phyloP scores from a whole-genome alignment of 768 basidiomycete genomes.

The Termitomyces sp. region DNA sequence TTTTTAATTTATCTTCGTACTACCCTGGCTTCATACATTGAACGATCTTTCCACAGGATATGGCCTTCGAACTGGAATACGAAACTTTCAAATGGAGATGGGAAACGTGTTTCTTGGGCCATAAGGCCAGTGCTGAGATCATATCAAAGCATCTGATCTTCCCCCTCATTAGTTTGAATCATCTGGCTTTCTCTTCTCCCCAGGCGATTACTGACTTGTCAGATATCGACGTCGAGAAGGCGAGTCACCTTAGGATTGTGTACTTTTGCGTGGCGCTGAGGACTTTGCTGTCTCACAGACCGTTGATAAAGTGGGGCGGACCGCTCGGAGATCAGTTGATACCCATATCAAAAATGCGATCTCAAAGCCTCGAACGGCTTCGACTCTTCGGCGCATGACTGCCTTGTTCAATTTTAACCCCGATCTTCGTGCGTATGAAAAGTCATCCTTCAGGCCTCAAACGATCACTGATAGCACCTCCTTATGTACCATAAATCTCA shows the following conservation, averaged over 20 bases:
- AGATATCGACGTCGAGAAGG: slow-evolving; percentile 65
- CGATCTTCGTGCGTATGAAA: slow-evolving; percentile 54
- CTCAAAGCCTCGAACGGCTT: slow-evolving; percentile 64
- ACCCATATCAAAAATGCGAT: slow-evolving; percentile 71
- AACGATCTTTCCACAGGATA: slow-evolving; percentile 42
- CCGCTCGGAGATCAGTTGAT: slow-evolving; percentile 63
- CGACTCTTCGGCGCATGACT: slow-evolving; percentile 65
- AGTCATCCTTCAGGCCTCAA: slow-evolving; percentile 3
- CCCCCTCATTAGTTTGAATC: slow-evolving; percentile 68
- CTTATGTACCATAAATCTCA: slow-evolving; percentile 23
- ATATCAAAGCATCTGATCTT: slow-evolving; percentile 76
- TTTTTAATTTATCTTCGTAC: slow-evolving; percentile 1
- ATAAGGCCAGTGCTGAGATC: slow-evolving; percentile 63
- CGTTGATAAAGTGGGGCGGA: slow-evolving; percentile 66
- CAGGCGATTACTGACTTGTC: slow-evolving; percentile 54
- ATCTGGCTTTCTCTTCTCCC: slow-evolving; percentile 62
- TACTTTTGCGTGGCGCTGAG: slow-evolving; percentile 6
- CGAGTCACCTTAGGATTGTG: slow-evolving; percentile 19
- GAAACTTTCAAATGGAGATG: slow-evolving; percentile 73
- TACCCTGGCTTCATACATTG: slow-evolving; percentile 6
- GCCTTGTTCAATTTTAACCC: slow-evolving; percentile 66
- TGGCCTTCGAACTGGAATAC: slow-evolving; percentile 58
- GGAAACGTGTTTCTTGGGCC: slow-evolving; percentile 66
- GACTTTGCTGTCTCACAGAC: slow-evolving; percentile 35
- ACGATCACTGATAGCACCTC: slow-evolving; percentile 6